Evolutionary conservation across 2,329 filamentous ascomycete genomes (phyloP), one percentile per base, ranked within the genome.

Genomic region (Aureobasidium musti): DNA sequence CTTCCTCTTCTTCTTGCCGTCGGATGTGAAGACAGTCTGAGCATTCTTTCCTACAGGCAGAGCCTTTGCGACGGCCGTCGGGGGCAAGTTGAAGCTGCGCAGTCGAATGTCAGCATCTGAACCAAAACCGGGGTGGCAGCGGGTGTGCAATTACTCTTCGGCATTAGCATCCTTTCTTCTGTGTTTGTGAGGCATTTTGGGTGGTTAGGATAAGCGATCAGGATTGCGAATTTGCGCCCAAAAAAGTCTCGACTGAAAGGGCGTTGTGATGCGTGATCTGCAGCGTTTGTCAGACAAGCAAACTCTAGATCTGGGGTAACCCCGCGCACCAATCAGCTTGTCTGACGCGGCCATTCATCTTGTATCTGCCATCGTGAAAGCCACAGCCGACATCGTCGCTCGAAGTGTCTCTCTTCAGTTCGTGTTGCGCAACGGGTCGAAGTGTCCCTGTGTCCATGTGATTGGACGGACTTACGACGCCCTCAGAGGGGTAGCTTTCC

Each of bases 61-160:
- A 47, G 87, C 79, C 70, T 84, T 83, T 67, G 87, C 87, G 73
- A 84, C 78, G 41, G 80, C 76, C n/a, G 80, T 80, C 28, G 88
- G 88, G 13, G 87, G 86, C 60, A 90, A 86, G 72, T 87, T 79
- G 78, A 81, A 83, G 30, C 65, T 67, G 35, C 26, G 45, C n/a
- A 26, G 73, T 78, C 79, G 69, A 70, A 74, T 69, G 79, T 77
- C 43, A 57, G 39, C 71, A 78, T 3, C 79, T 78, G 1, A 81
- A 80, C 6, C 81, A 81, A 85, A 53, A 80, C 86, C 70, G 47
- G 37, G 33, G 47, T 50, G 37, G 11, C 54, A 30, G 52, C 53
- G 26, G 28, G 33, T 19, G 47, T 21, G 39, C 3, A 71, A 72
- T 61, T 72, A 80, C 77, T 77, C 72, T 30, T 74, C 71, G 35